These are phyloP conservation scores for Podaxis sp. DNA, from an alignment of 768 basidiomycete genomes.

Conservation along the genomic window DNA sequence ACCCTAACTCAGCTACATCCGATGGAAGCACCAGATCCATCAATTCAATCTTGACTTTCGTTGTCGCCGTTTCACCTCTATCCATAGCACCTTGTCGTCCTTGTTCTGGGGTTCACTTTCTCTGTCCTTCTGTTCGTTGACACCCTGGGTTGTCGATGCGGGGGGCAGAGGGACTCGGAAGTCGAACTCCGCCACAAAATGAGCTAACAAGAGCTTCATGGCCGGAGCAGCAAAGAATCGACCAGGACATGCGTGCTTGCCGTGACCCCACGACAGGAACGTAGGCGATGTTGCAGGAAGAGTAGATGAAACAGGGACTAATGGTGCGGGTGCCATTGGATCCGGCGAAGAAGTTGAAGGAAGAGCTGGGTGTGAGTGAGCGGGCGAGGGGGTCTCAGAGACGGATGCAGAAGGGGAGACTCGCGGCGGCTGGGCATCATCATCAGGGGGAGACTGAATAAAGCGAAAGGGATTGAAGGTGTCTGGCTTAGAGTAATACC, in stretches of 20 bases:
- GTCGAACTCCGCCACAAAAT: slow-evolving; percentile 9
- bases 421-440: background rate
- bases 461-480: slow-evolving; percentile 7
- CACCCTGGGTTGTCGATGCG: background rate
- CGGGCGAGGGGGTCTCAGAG: background rate
- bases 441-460: background rate
- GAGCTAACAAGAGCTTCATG: slow-evolving; percentile 17
- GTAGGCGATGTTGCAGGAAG: slow-evolving; percentile 24
- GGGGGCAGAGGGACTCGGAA: slow-evolving; percentile 4
- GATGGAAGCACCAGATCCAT: background rate
- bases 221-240: slow-evolving; percentile 18
- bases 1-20: background rate
- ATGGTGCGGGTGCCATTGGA: background rate
- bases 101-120: background rate
- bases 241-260: slow-evolving; percentile 31
- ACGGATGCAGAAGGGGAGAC: background rate
- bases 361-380: background rate
- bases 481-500: background rate
- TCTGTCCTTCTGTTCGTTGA: background rate
- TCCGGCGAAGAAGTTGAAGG: background rate
- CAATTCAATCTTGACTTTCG: background rate
- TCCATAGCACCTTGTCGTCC: slow-evolving; percentile 4
- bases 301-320: slow-evolving; percentile 5
- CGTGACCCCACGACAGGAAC: slow-evolving; percentile 35
- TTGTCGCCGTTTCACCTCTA: background rate